Evolutionary conservation across 352 stramenopile genomes (phyloP).

Genomic region (Phytopythium vexans): DNA sequence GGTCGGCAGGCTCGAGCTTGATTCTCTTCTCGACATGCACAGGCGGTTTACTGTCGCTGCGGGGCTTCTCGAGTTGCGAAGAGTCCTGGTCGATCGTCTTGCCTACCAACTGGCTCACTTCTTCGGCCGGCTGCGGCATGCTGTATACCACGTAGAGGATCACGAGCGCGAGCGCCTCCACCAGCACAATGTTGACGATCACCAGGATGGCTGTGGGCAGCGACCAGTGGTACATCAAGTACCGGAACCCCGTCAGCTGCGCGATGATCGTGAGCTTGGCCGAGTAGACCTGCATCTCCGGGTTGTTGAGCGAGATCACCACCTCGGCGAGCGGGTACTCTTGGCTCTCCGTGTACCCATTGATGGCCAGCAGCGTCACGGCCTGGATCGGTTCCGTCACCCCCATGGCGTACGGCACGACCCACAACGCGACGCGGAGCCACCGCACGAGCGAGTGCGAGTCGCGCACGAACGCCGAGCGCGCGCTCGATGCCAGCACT

Average conservation of each 20-base stretch:
- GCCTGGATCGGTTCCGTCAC: slow-evolving; percentile 57
- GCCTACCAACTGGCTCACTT: slow-evolving; percentile 12
- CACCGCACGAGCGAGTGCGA: slow-evolving; percentile 57
- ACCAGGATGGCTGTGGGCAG: slow-evolving; percentile 63
- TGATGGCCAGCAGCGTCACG: slow-evolving; percentile 53
- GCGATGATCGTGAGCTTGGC: slow-evolving; percentile 80
- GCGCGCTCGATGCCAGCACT: slow-evolving; percentile 45
- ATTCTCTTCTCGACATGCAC: slow-evolving; percentile 28
- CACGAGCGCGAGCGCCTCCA: slow-evolving; percentile 59
- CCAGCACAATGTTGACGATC: slow-evolving; percentile 77
- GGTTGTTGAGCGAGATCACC: slow-evolving; percentile 59
- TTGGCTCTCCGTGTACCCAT: slow-evolving; percentile 60
- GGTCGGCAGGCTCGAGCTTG: slow-evolving; percentile 33
- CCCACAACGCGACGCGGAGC: slow-evolving; percentile 37
- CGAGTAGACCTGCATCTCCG: slow-evolving; percentile 63
- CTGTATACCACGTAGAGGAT: slow-evolving; percentile 69
- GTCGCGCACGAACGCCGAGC: slow-evolving; percentile 58
- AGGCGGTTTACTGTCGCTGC: slow-evolving; percentile 21
- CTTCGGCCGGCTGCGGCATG: slow-evolving; percentile 31
- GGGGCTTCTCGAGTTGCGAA: slow-evolving; percentile 11
- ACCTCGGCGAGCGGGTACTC: slow-evolving; percentile 50
- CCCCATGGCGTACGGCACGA: slow-evolving; percentile 51
- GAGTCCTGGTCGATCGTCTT: slow-evolving; percentile 14
- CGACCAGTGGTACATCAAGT: slow-evolving; percentile 87
- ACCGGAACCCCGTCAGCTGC: slow-evolving; percentile 74